phyloP scores from a whole-genome alignment of 768 basidiomycete genomes.

The Pisolithus microcarpus region DNA sequence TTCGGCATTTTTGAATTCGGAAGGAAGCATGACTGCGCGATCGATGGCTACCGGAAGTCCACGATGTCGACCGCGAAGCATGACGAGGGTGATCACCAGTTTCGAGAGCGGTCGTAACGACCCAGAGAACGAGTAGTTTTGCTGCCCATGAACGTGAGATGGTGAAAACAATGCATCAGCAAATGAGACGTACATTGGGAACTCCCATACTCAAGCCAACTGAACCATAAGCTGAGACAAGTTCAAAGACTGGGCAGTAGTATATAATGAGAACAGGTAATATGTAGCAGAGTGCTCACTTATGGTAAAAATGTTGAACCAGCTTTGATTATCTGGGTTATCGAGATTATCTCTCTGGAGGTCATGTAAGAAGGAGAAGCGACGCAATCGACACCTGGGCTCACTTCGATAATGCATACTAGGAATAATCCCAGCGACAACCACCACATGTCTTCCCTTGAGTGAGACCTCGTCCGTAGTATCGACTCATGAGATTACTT shows the following conservation, averaged over 20 bases:
- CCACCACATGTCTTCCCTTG: constrained; percentile 90
- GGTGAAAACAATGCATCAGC: neutral
- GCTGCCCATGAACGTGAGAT: constrained; percentile 34
- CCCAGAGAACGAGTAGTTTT: constrained; percentile 76
- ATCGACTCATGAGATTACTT: constrained; percentile 13
- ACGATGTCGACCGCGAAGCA: constrained; percentile 91
- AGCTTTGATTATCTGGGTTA: constrained; percentile 42
- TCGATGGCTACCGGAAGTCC: constrained; percentile 85
- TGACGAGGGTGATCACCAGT: constrained; percentile 77
- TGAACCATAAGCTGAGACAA: constrained; percentile 82
- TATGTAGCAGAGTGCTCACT: constrained; percentile 22
- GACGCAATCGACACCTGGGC: constrained; percentile 8
- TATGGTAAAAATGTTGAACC: too few relatives aligned
- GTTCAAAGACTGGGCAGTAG: constrained; percentile 61
- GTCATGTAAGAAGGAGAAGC: neutral
- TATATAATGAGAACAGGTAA: neutral
- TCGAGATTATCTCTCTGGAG: constrained; percentile 54
- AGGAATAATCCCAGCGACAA: constrained; percentile 75
- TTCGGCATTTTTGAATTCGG: constrained; percentile 41
- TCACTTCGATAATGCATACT: constrained; percentile 88
- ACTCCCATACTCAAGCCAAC: constrained; percentile 87
- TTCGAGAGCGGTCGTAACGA: constrained; percentile 78
- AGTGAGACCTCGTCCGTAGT: neutral
- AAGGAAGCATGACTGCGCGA: constrained; percentile 76
- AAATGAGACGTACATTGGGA: constrained; percentile 51